Evolutionary conservation across 768 basidiomycete genomes (phyloP), one percentile per base, ranked within the genome.

Genomic region (Sutorius australiensis): DNA sequence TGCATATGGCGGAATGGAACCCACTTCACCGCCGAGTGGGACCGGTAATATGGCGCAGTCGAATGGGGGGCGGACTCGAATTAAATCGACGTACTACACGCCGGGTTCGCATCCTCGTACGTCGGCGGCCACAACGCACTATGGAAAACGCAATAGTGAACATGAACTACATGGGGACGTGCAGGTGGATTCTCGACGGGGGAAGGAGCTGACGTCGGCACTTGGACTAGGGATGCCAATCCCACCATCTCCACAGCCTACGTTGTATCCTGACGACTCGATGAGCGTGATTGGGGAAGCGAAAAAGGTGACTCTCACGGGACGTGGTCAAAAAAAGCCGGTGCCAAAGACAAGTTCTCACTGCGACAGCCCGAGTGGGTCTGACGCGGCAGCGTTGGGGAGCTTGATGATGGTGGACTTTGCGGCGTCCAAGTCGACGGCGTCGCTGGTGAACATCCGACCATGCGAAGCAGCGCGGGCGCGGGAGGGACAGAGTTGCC

Each of bases 251-350:
- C 84, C 84, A 10, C 81, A 80, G 57, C 80, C 80, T 12, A 85
- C 83, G 8, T 60, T 87, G 51, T 86, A 82, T 62, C 86, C 86
- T 5, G 87, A 89, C 52, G 87, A 88, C 66, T 87, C 84, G 8
- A 72, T 86, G 68, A 86, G 83, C 54, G 73, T 84, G 37, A 75
- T 79, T 5, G 80, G 77, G 14, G 71, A 73, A 46, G 71, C 59
- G 37, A 65, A 61, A 55, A 67, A 61, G 16, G 44, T 60, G 36
- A 44, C 61, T 43, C 30, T 67, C 54, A 53, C 65, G 14, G 60
- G 63, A 48, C 64, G 66, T 0, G 56, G 54, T 48, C 69, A 69
- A 44, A 74, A 72, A 61, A 69, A 71, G 55, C 68, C 68, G 13
- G 65, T 64, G 14, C 67, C 73, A 0, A 67, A 62, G 49, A 17